Evolutionary conservation across 139 green algal species (phyloP).

Genomic region (Coccomyxa sp.): DNA sequence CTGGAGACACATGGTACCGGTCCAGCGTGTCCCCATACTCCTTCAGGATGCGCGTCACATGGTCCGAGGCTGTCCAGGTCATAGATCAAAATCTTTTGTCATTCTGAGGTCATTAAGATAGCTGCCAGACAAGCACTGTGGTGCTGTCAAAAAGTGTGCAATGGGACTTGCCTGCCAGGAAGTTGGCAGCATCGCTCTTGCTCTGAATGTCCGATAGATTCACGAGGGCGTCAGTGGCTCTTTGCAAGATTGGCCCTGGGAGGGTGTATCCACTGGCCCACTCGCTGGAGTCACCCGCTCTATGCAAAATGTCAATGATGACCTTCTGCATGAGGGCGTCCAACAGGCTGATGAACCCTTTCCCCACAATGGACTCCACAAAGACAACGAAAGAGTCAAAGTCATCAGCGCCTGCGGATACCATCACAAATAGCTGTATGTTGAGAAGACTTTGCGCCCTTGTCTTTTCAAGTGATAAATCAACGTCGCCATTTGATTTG

Average conservation of each 20-base stretch:
- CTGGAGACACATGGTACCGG: not conserved
- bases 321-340: constrained; percentile 22
- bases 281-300: constrained; percentile 7
- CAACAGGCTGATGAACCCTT: constrained; percentile 33
- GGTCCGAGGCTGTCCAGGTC: constrained; percentile 31
- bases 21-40: constrained; percentile 44
- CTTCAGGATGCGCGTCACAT: constrained; percentile 51
- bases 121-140: not conserved
- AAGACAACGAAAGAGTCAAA: constrained; percentile 32
- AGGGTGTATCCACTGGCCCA: not conserved
- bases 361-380: constrained; percentile 31
- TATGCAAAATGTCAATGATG: constrained; percentile 36
- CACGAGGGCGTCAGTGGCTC: not conserved
- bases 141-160: not conserved
- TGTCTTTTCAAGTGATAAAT: not conserved
- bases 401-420: constrained; percentile 16
- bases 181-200: not conserved
- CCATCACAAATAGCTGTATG: not conserved
- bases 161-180: not conserved
- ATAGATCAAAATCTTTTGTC: not conserved
- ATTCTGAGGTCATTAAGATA: not conserved
- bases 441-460: not conserved
- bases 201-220: not conserved
- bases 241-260: not conserved
- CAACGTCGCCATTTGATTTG: not conserved